Evolutionary conservation across 768 basidiomycete genomes (phyloP), one percentile per base, ranked within the genome.

Genomic region (Leccinum barrowsii): DNA sequence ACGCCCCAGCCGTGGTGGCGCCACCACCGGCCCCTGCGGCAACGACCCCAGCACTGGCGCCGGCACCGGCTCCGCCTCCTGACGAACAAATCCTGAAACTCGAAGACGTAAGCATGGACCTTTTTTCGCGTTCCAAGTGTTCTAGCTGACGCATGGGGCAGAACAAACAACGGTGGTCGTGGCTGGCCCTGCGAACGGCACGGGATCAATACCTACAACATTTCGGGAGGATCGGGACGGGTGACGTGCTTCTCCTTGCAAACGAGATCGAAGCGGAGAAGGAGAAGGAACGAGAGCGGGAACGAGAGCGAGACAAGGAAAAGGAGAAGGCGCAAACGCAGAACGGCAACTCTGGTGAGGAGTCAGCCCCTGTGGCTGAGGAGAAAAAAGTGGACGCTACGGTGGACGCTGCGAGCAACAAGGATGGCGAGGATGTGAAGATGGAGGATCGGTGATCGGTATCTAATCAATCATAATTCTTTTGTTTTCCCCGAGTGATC

Each of bases 181-280:
- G 92, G 92, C 79, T 92, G 17, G 88, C 87, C 7, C 79, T 94
- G 58, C 87, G 92, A 19, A 81, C 83, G 44, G 84, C 89, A 55
- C 86, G 91, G 37, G 85, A 90, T 63, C 80, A 81, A 58, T 76
- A 92, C 70, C 70, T 92, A 42, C 83, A 86, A 60, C 85, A 90
- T 63, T 93, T 94, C 62, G 82, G 85, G n/a, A 87, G 84, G 75
- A 92, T 92, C 59, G 90, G 89, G 17, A 85, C 84, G 6, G 90
- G 89, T 7, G 90, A 93, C 60, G 75, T 94, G 59, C 79, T 80
- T 51, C 63, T 77, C 17, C 78, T 80, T 21, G 62, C 68, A 15
- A 64, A 70, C 22, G 70, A 72, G 60, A 73, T 77, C n/a, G 75
- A 77, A 7, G 58, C 65, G 22, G 74, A 76, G 28, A 73, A 67